phyloP scores from a whole-genome alignment of 73 alveolate species.

The Paramecium sonneborni region DNA sequence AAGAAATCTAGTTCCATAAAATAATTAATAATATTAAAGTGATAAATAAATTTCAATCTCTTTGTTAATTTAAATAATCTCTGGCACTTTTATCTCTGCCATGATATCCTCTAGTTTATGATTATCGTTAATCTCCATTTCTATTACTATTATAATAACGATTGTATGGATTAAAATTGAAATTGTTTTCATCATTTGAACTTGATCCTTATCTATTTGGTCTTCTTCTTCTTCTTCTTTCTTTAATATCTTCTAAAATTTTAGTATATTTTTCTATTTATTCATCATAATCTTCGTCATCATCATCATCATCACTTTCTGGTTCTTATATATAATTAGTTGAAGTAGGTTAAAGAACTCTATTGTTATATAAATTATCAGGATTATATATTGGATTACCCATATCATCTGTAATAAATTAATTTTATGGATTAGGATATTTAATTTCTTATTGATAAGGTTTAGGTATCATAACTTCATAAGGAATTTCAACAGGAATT shows the following conservation, averaged over 20 bases:
- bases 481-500: neutral
- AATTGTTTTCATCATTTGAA: neutral
- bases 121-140: neutral
- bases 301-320: neutral
- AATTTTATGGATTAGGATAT: neutral
- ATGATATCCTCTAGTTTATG: neutral
- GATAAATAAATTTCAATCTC: neutral
- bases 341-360: too few species aligned
- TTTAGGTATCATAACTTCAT: neutral
- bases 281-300: neutral
- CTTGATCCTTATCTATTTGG: neutral
- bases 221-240: slow-evolving; percentile 26
- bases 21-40: neutral
- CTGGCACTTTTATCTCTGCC: neutral
- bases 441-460: neutral
- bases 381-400: neutral
- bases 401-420: neutral
- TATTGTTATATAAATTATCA: neutral
- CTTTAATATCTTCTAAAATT: neutral
- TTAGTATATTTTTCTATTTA: neutral
- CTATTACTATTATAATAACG: neutral
- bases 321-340: neutral
- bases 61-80: neutral
- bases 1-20: neutral
- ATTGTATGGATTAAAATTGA: neutral